A percentile compares a stretch with the other conserved stretches of the same genome.
Conservation (phyloP, 495 filamentous ascomycete genomes). For the Polyplosphaeria fusca region DNA sequence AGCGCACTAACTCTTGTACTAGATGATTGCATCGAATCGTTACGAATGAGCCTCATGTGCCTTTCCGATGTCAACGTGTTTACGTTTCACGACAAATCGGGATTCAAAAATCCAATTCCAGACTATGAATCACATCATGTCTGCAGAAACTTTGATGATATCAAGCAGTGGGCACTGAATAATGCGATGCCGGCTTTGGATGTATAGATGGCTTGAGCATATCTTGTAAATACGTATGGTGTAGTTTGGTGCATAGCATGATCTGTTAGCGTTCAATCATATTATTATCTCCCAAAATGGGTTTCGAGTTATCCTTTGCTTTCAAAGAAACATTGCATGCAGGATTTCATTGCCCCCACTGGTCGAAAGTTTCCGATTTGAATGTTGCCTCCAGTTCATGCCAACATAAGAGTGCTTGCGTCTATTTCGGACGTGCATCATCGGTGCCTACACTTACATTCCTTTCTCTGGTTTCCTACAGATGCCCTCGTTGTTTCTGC, state of each 20-base stretch:
- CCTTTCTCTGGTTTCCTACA: too few species aligned
- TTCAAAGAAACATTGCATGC: background rate
- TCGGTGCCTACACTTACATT: too few species aligned
- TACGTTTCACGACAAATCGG: slow-evolving; percentile 46
- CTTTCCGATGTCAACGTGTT: slow-evolving; percentile 51
- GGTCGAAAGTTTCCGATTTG: background rate
- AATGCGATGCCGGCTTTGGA: slow-evolving; percentile 40
- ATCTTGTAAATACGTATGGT: too few species aligned
- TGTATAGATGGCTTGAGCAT: background rate
- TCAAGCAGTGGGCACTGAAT: slow-evolving; percentile 50
- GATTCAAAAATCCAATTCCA: slow-evolving; percentile 44
- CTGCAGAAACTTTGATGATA: slow-evolving; percentile 50
- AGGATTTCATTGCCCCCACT: background rate
- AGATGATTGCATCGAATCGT: slow-evolving; percentile 53
- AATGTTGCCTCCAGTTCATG: too few species aligned
- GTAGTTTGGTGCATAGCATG: too few species aligned
- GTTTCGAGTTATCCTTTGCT: background rate
- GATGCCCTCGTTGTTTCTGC: too few species aligned
- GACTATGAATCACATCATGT: slow-evolving; percentile 50
- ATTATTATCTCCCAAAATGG: background rate
- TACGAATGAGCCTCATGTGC: slow-evolving; percentile 52
- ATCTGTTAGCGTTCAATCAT: too few species aligned
- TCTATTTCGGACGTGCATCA: too few species aligned
- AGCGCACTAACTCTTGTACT: background rate
- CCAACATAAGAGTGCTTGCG: too few species aligned